Evolutionary conservation across 495 filamentous ascomycete species (phyloP).

Genomic region (Mytilinidion resinicola): DNA sequence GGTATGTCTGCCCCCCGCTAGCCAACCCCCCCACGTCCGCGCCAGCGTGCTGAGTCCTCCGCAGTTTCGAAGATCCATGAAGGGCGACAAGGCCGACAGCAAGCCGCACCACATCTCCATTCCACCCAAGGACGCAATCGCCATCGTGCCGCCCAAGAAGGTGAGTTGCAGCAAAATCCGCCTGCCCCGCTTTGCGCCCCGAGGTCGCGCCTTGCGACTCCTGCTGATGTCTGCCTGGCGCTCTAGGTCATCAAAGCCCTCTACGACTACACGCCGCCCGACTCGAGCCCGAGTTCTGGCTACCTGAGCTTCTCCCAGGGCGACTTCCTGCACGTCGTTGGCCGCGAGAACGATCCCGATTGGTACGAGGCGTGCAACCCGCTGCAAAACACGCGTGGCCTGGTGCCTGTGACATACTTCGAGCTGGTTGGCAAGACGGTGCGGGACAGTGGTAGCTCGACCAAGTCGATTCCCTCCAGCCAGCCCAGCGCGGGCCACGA

Average conservation of each 20-base stretch:
- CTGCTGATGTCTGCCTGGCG: no score
- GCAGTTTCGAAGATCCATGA: conserved; percentile 40
- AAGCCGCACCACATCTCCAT: conserved; percentile 79
- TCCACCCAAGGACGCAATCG: conserved; percentile 85
- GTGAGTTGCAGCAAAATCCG: conserved; percentile 45
- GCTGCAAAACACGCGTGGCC: conserved; percentile 76
- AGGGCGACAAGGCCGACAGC: conserved; percentile 38
- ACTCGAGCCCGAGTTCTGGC: conserved; percentile 44
- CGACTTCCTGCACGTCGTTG: conserved; percentile 98
- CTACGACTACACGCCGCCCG: conserved; percentile 75
- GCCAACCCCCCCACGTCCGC: background rate
- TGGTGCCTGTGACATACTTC: conserved; percentile 91
- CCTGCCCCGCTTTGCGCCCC: conserved; percentile 7
- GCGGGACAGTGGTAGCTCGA: conserved; percentile 77
- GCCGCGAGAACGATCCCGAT: conserved; percentile 84
- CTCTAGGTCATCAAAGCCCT: conserved; percentile 89
- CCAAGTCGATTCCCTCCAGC: conserved; percentile 41
- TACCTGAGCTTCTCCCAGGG: conserved; percentile 88
- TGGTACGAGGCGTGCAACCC: conserved; percentile 99
- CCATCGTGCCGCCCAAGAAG: conserved; percentile 95
- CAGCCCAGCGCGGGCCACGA: conserved; percentile 47
- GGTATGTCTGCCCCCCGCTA: conserved; percentile 13
- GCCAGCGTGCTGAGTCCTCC: conserved; percentile 1
- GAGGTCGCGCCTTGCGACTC: no score
- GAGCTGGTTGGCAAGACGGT: conserved; percentile 85